Base-by-base conservation (phyloP, 345 rosid genomes). In the Gossypium raimondii region DNA sequence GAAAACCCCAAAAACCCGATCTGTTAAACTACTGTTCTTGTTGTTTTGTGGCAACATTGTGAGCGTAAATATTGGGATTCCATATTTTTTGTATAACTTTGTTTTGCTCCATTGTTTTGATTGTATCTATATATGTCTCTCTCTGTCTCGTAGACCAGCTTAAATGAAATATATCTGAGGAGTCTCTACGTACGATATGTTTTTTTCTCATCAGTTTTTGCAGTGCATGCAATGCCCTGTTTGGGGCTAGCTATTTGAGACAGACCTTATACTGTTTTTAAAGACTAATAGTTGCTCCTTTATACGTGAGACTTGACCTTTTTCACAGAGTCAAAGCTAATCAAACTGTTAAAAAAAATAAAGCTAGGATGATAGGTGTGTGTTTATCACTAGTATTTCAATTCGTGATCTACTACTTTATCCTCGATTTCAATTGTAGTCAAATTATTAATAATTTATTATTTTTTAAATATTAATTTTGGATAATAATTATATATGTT, bases 21-120 rank as follows among this genome's bases (percentile, higher is more conserved):
- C 68, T 34, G 41, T 34, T 34, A 34, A 47, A 20, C 57, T 25
- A 18, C 47, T 65, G 72, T 65, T 74, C 38, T 67, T 50, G 58
- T 68, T 68, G 43, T 34, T 68, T 14, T 50, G 44, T 25, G 58
- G 22, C 22, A 50, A 68, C 72, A 68, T 50, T 50, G 58, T 48
- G 44, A 68, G 58, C 58, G 44, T 9, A 50, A 25, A 48, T 4
- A 14, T 24, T 48, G 57, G 72, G 38, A 48, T 8, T 47, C 10
- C 9, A 34, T 1, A 24, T 67, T 67, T 67, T 48, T 29, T 29
- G 38, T 29, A 7, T 24, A 67, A 12, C 29, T 67, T 9, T 41
- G 25, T n/a, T 38, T 17, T 52, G 56, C 53, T 50, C 53, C 4
- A 7, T 29, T 16, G 45, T 38, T 44, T 65, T 12, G 16, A 45